These are phyloP conservation scores for Margaritispora aquatica DNA, from an alignment of 495 filamentous ascomycete genomes.

Conservation along the genomic window DNA sequence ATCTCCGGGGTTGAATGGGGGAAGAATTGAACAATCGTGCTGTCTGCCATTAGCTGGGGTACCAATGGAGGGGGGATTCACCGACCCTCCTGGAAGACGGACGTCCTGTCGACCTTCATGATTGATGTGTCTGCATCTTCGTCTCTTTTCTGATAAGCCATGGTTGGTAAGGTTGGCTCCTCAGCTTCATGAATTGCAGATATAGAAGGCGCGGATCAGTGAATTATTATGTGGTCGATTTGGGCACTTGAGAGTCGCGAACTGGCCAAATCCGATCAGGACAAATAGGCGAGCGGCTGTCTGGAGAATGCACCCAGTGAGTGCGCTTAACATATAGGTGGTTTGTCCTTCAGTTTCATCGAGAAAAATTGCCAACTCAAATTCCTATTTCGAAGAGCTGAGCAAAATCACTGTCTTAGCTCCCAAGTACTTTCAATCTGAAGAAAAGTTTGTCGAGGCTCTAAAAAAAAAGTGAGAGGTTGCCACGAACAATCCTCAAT, in stretches of 20 bases:
- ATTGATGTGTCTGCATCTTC: constrained; percentile 90
- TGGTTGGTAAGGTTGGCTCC: constrained; percentile 35
- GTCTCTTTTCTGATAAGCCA: constrained; percentile 98
- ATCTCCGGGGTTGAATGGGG: constrained; percentile 89
- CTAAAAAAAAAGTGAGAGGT: no score
- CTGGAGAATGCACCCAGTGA: neutral
- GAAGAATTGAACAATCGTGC: constrained; percentile 97
- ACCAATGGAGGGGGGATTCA: constrained; percentile 21
- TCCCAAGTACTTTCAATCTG: no score
- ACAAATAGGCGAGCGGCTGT: constrained; percentile 21
- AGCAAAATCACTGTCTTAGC: no score
- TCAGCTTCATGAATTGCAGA: constrained; percentile 27
- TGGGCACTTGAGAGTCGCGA: constrained; percentile 20
- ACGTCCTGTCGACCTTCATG: constrained; percentile 95
- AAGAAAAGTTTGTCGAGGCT: no score
- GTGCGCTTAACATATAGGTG: neutral
- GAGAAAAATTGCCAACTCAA: no score
- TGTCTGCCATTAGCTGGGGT: constrained; percentile 33
- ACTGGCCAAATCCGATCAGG: constrained; percentile 18
- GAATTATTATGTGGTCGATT: constrained; percentile 8
- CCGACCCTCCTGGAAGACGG: constrained; percentile 98
- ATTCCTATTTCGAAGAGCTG: no score
- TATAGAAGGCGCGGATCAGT: constrained; percentile 8
- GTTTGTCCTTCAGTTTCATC: no score
- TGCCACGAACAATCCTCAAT: no score